These are phyloP conservation scores for Lactarius hatsudake DNA, from an alignment of 768 basidiomycete genomes.

Conservation along the genomic window DNA sequence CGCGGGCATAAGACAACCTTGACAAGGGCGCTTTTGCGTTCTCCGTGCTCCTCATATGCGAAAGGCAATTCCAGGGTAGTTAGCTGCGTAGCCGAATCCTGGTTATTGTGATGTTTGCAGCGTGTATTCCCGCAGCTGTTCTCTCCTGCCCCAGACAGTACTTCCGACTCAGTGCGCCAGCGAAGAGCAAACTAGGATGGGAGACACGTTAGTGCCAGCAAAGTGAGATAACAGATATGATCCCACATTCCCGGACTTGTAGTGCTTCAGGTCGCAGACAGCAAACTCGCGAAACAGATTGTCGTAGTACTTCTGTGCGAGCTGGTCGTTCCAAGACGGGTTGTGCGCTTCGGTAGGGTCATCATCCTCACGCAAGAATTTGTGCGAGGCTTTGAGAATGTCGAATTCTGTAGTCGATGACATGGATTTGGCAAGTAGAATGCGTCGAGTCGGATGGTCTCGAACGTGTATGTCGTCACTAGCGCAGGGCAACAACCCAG, in stretches of 20 bases:
- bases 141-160: constrained; percentile 81
- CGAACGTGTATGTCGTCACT: no score
- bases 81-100: constrained; percentile 38
- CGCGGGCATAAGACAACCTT: constrained; percentile 83
- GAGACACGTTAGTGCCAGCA: neutral
- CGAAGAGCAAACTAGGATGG: constrained; percentile 73
- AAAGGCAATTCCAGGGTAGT: constrained; percentile 89
- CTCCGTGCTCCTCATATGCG: constrained; percentile 76
- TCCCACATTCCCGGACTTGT: constrained; percentile 83
- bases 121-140: constrained; percentile 87
- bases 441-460: neutral
- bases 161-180: constrained; percentile 92
- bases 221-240: neutral
- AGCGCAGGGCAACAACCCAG: neutral
- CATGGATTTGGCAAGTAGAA: neutral
- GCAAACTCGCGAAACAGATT: constrained; percentile 91
- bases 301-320: constrained; percentile 86
- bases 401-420: constrained; percentile 57
- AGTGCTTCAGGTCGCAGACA: constrained; percentile 92
- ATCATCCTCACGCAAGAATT: constrained; percentile 55
- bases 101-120: constrained; percentile 53
- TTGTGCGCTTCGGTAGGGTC: constrained; percentile 40
- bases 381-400: constrained; percentile 71
- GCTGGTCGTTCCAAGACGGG: constrained; percentile 72
- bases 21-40: constrained; percentile 76